A percentile compares a stretch with the other conserved stretches of the same genome.
Conservation (phyloP, 176 grass and related monocot genomes). For the Aegilops speltoides region DNA sequence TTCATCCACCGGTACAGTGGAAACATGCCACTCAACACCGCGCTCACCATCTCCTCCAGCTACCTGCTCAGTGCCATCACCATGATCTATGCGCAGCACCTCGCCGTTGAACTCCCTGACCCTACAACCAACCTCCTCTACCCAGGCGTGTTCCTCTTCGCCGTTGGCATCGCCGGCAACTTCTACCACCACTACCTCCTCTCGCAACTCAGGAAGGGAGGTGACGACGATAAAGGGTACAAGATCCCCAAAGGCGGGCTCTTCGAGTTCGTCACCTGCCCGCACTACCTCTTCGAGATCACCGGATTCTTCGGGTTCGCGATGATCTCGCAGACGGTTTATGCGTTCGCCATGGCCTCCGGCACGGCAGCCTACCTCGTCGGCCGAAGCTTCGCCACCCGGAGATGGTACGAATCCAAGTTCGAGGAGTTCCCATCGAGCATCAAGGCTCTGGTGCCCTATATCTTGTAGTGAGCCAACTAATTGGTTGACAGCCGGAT, state of each 20-base stretch:
- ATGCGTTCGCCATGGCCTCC: slow-evolving; percentile 39
- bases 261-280: slow-evolving; percentile 59
- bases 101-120: slow-evolving; percentile 35
- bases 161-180: slow-evolving; percentile 58
- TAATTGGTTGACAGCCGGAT: neutral
- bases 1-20: slow-evolving; percentile 71
- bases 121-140: slow-evolving; percentile 48
- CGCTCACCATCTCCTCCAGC: slow-evolving; percentile 41
- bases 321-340: slow-evolving; percentile 65
- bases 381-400: slow-evolving; percentile 72
- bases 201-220: slow-evolving; percentile 35
- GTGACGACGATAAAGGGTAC: slow-evolving; percentile 39
- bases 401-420: slow-evolving; percentile 76
- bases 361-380: slow-evolving; percentile 58
- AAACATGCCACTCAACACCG: slow-evolving; percentile 38
- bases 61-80: slow-evolving; percentile 42
- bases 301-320: slow-evolving; percentile 53
- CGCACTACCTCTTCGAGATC: slow-evolving; percentile 91
- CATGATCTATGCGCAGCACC: slow-evolving; percentile 63
- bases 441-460: slow-evolving; percentile 72
- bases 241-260: slow-evolving; percentile 70
- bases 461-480: slow-evolving; percentile 43
- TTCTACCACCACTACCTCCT: slow-evolving; percentile 84
- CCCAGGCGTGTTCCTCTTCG: slow-evolving; percentile 34
- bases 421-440: slow-evolving; percentile 51